Conservation (phyloP, 306 rosid genomes). For the Sindora glabra region DNA sequence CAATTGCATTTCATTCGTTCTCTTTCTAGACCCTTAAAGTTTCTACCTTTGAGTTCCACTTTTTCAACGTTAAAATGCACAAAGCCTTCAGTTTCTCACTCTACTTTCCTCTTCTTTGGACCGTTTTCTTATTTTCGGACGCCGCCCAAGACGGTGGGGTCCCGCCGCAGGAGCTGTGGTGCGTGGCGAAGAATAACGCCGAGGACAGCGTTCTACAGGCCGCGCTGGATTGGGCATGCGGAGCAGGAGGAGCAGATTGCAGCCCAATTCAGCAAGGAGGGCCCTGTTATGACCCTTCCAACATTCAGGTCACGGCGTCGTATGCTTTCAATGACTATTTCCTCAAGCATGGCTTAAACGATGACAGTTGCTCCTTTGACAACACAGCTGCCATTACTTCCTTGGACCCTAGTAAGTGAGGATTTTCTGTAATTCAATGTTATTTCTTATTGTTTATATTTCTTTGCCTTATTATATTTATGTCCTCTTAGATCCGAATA, state of each 20-base stretch:
- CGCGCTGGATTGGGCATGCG: constrained; percentile 88
- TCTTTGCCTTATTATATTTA: not conserved
- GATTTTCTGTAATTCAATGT: not conserved
- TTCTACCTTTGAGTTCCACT: not conserved
- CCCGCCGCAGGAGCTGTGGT: constrained; percentile 64
- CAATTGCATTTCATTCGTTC: not conserved
- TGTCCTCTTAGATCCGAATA: not conserved
- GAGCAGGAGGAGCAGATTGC: constrained; percentile 75
- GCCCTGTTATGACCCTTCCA: constrained; percentile 57
- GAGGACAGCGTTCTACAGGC: constrained; percentile 62
- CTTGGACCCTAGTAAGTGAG: constrained; percentile 66
- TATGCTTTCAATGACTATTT: constrained; percentile 78
- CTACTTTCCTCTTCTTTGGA: not conserved
- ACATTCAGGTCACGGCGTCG: constrained; percentile 62
- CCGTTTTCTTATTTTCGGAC: constrained; percentile 6
- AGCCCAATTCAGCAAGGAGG: constrained; percentile 73
- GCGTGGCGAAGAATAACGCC: constrained; percentile 94
- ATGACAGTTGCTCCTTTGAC: constrained; percentile 63
- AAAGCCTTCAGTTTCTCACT: not conserved
- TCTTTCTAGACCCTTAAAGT: not conserved
- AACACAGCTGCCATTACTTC: constrained; percentile 71
- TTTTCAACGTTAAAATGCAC: constrained; percentile 36
- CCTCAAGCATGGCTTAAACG: constrained; percentile 59
- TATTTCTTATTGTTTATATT: not conserved
- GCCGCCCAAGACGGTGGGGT: constrained; percentile 27